Base-by-base conservation (phyloP, 192 early-diverging fungal genomes). In the Coemansia sp. region DNA sequence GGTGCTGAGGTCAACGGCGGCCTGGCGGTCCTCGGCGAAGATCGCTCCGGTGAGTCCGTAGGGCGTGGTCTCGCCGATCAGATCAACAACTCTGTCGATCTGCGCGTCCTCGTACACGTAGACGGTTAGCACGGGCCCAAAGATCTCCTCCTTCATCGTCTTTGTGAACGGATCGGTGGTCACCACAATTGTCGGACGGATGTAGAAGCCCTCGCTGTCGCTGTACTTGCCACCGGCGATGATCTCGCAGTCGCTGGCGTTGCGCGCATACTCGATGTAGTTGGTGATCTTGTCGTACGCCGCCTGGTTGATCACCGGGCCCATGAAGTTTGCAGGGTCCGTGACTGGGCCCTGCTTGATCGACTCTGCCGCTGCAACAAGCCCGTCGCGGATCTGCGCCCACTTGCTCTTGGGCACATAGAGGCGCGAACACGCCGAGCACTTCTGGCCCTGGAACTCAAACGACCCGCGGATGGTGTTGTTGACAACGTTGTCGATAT, bases 391-490 rank as follows among this genome's bases (percentile, higher is more conserved):
- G 86, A 94, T 95, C 74, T 90, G 87, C 39, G 83, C 73, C 87
- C 91, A 94, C 61, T 91, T 78, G 74, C 86, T 90, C 61, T 91
- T 88, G 51, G 97, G 94, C 41, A 95, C 89, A 71, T 98, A 99
- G 68, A 84, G 84, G 57, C 96, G 92, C 62, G 94, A 96, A 71
- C 90, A 93, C 26, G 97, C 97, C 61, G 94, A 95, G 85, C 97
- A 99, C 86, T 99, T 99, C 83, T 99, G 97, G 42, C 97, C 97
- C 78, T 92, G 91, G 90, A 91, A 99, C 87, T 99, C 97, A 75
- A 99, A 99, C 0, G 93, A 86, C 16, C 87, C 90, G 58, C 97
- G 90, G 69, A 99, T 89, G 41, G 97, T 97, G 80, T 94, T 91
- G 69, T 90, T 65, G 69, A 91, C 97, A 13, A 92, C 95, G 47